phyloP scores from a whole-genome alignment of 306 rosid species.

The Erythrophleum fordii region DNA sequence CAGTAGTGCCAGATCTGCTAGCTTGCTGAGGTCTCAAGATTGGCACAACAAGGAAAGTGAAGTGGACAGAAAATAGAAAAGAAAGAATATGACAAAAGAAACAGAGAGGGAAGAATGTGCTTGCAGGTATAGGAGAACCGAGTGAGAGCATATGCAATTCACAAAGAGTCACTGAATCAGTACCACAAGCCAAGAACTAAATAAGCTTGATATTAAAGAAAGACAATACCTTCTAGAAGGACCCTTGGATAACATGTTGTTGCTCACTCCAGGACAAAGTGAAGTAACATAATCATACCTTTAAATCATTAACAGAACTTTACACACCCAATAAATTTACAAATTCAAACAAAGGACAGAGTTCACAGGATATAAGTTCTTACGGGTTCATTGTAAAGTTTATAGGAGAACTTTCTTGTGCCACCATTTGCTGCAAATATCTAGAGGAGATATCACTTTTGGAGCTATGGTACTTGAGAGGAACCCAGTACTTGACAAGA shows the following conservation, averaged over 20 bases:
- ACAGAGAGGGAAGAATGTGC: neutral
- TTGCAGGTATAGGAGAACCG: conserved; percentile 4
- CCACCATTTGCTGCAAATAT: conserved; percentile 73
- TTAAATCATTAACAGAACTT: conserved; percentile 37
- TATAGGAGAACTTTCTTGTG: conserved; percentile 61
- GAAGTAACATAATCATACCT: conserved; percentile 78
- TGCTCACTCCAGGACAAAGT: conserved; percentile 71
- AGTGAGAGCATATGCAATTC: neutral
- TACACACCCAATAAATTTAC: conserved; percentile 26
- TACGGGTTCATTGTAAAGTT: conserved; percentile 81
- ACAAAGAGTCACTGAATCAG: conserved; percentile 18
- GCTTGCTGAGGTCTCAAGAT: neutral
- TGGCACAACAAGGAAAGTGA: neutral
- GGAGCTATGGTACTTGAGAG: conserved; percentile 82
- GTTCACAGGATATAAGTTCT: conserved; percentile 32
- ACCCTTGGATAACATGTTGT: conserved; percentile 49
- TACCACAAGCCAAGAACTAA: conserved; percentile 14
- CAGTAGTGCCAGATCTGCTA: neutral
- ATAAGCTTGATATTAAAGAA: conserved; percentile 24
- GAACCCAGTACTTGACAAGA: conserved; percentile 71
- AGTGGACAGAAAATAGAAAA: conserved; percentile 17
- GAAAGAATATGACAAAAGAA: conserved; percentile 7
- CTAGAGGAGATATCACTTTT: conserved; percentile 71
- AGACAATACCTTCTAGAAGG: conserved; percentile 67
- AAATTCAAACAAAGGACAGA: neutral